Evolutionary conservation across 106 monocot species (phyloP), one percentile per base, ranked within the genome.

Genomic region (Phalaenopsis equestris): DNA sequence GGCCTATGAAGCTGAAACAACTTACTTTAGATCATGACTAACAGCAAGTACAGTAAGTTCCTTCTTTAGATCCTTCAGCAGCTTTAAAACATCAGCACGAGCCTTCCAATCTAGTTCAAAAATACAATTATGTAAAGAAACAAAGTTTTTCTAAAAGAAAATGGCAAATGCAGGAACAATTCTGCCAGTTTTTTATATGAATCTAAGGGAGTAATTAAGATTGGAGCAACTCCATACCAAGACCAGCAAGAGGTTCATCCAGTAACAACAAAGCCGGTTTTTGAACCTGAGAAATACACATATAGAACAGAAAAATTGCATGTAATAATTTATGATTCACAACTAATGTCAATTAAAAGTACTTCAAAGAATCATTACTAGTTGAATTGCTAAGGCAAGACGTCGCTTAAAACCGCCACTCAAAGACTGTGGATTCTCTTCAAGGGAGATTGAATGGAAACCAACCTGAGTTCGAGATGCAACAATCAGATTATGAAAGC

Each of bases 231-330:
- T 49, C 41, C 87, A 78, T 92, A 98, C 94, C 94, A 83, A 98
- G 94, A 68, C 97, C 94, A 49, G 97, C 97, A 85, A 98, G 92
- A 75, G 94, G 97, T 75, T 98, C 97, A 79, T 98, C 97, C 72
- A 98, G 79, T 80, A 98, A 73, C 73, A 98, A 70, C 19, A 98
- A 76, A 81, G 88, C 89, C 76, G 97, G 97, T 78, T 86, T 98
- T 73, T 98, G 89, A 78, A 98, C 92, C 97, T 98, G 88, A 76
- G 81, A 78, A 83, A 49, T 23, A 17, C 12, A 64, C 4, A 74
- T 64, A 42, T 16, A 70, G 10, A 70, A 70, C 36, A 70, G 43
- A 9, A 76, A 1, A 67, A 52, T 37, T 30, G 37, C 64, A 82
- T 61, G 41, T 8, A 76, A 43, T 17, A 75, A 18, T 14, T 52